A percentile compares a stretch with the other conserved stretches of the same genome.
phyloP scores from a whole-genome alignment of 2,329 filamentous ascomycete genomes.

The Pseudogymnoascus sp. region DNA sequence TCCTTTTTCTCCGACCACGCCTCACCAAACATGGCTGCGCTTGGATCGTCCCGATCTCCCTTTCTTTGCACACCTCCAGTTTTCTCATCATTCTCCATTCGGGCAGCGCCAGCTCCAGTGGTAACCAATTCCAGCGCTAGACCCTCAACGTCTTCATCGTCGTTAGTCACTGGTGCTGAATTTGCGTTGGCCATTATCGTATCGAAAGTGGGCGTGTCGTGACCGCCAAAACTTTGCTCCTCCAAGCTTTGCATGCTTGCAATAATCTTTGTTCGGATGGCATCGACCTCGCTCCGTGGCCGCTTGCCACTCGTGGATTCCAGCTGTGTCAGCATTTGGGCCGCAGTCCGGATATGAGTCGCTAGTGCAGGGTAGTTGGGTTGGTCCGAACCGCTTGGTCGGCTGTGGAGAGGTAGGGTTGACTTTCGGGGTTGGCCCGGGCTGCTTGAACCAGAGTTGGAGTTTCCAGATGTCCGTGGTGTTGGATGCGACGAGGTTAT shows the following conservation, averaged over 20 bases:
- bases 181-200: slow-evolving; percentile 71
- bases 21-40: slow-evolving; percentile 78
- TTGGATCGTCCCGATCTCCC: slow-evolving; percentile 77
- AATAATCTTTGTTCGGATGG: slow-evolving; percentile 79
- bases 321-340: slow-evolving; percentile 79
- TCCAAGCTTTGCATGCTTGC: slow-evolving; percentile 84
- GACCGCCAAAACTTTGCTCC: slow-evolving; percentile 74
- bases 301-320: slow-evolving; percentile 75
- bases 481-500: slow-evolving; percentile 50
- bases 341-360: slow-evolving; percentile 80
- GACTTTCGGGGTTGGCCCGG: slow-evolving; percentile 50
- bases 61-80: slow-evolving; percentile 75
- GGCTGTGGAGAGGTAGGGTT: slow-evolving; percentile 47
- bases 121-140: slow-evolving; percentile 42
- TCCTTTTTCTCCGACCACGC: slow-evolving; percentile 81
- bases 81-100: slow-evolving; percentile 87
- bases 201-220: slow-evolving; percentile 70
- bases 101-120: slow-evolving; percentile 65
- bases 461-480: slow-evolving; percentile 62
- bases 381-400: slow-evolving; percentile 54
- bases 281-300: slow-evolving; percentile 71
- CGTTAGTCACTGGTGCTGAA: slow-evolving; percentile 41
- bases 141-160: slow-evolving; percentile 47
- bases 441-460: slow-evolving; percentile 61
- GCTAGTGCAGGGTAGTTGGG: slow-evolving; percentile 76